Evolutionary conservation across 2,329 filamentous ascomycete species (phyloP).

Genomic region (Stemphylium lycopersici): DNA sequence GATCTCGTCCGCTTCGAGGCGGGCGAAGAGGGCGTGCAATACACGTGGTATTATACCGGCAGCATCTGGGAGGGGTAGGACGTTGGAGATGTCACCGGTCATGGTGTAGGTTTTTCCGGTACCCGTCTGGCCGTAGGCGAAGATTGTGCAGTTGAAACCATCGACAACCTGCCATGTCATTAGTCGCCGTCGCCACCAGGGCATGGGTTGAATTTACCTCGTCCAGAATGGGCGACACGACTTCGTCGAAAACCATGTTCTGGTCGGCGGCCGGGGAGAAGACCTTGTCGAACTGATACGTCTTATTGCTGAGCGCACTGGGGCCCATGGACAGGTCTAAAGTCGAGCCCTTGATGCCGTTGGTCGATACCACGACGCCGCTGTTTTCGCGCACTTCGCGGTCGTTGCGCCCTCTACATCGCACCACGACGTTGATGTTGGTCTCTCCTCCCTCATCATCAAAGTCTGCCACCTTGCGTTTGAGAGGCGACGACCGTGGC

Average conservation of each 20-base stretch:
- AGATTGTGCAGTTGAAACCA: constrained; percentile 98
- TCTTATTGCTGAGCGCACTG: constrained; percentile 91
- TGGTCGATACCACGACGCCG: constrained; percentile 85
- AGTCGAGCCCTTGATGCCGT: constrained; percentile 83
- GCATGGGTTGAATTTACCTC: constrained; percentile 65
- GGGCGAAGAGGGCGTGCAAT: constrained; percentile 83
- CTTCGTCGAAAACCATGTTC: constrained; percentile 91
- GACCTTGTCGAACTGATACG: constrained; percentile 95
- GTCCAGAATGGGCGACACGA: constrained; percentile 88
- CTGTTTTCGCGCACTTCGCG: constrained; percentile 94
- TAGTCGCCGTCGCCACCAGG: constrained; percentile 2
- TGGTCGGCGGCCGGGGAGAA: constrained; percentile 96
- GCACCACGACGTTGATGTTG: constrained; percentile 96
- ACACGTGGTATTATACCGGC: constrained; percentile 96
- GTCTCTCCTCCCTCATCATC: constrained; percentile 80
- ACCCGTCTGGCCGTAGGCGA: constrained; percentile 96
- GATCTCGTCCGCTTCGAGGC: constrained; percentile 74
- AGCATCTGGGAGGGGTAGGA: constrained; percentile 84
- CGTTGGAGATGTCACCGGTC: constrained; percentile 96
- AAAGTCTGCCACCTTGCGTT: constrained; percentile 87
- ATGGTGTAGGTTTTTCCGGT: constrained; percentile 99
- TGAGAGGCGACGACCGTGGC: constrained; percentile 60
- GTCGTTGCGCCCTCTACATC: constrained; percentile 90
- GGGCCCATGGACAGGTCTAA: constrained; percentile 92
- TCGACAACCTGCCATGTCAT: constrained; percentile 72